Evolutionary conservation across 768 basidiomycete species (phyloP), one percentile per base, ranked within the genome.

Genomic region (Tulasnella sp.): DNA sequence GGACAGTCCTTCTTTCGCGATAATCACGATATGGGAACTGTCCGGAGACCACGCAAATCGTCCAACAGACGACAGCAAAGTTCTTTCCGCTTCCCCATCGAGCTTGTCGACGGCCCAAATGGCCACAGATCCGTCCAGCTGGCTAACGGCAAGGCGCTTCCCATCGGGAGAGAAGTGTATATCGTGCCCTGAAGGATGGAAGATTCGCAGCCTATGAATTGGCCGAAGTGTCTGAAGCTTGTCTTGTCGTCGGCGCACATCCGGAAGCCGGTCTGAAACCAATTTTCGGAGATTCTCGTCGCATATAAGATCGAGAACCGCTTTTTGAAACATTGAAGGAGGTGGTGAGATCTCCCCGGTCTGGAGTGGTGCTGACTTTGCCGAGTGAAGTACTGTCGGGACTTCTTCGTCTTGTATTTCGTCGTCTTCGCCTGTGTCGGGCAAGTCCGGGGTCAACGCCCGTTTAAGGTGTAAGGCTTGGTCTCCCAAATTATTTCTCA

Each of bases 121-220:
- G 45, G 75, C 74, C 38, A 36, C 68, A 22, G 49, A 14, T 15
- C 64, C 19, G 40, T 83, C 29, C 67, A 79, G 89, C 87, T 89
- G 90, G 31, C 90, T 90, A 7, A 91, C 92, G 3, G 91, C 92
- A 79, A 93, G 81, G 79, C 87, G 91, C 80, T 86, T 89, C 29
- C 92, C 91, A 81, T 92, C 88, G 0, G 91, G 91, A 0, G 90
- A 91, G 83, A 93, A 93, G 81, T 92, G 89, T 80, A 93, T 81
- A 82, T 92, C 89, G 74, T 89, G 82, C 19, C 92, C 91, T 37
- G 91, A 1, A 37, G 68, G 22, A n/a, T 70, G 37, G 25, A 22
- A 42, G 1, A 42, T 42, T 31, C 1, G 12, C 17, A 40, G 39
- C 9, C 8, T 69, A 36, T 38, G 31, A 34, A 34, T n/a, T 15